These are phyloP conservation scores for Candida pseudoviswanathii DNA, from an alignment of 1,139 yeast species.

Conservation along the genomic window DNA sequence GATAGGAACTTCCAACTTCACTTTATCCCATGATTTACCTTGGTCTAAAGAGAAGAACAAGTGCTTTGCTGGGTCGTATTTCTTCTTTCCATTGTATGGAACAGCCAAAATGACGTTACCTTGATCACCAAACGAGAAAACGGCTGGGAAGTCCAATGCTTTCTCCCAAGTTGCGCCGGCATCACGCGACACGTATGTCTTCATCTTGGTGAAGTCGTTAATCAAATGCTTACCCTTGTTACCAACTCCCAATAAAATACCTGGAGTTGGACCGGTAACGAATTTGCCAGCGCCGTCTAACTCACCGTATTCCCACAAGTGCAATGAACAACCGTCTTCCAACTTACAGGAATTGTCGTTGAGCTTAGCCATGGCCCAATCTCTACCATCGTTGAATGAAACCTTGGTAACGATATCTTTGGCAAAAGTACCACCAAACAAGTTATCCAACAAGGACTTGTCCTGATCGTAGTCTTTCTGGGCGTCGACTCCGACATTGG, in stretches of 20 bases:
- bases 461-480: constrained; percentile 17
- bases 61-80: constrained; percentile 21
- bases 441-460: constrained; percentile 28
- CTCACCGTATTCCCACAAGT: constrained; percentile 52
- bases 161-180: constrained; percentile 75
- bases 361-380: constrained; percentile 57
- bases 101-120: constrained; percentile 76
- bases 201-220: constrained; percentile 26
- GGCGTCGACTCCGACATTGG: constrained; percentile 41
- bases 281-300: constrained; percentile 57
- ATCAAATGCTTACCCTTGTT: constrained; percentile 42
- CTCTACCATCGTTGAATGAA: constrained; percentile 64
- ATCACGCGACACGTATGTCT: constrained; percentile 71
- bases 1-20: constrained; percentile 50
- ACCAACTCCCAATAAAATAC: constrained; percentile 66
- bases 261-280: constrained; percentile 72
- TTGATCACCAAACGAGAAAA: constrained; percentile 72
- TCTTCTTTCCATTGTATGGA: constrained; percentile 36
- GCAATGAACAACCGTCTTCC: constrained; percentile 56
- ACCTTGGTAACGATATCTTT: constrained; percentile 32
- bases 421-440: constrained; percentile 27
- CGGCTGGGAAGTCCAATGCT: constrained; percentile 56
- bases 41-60: constrained; percentile 71
- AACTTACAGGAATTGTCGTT: constrained; percentile 50
- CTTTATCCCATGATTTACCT: constrained; percentile 64